Conservation (phyloP, 441 rosid species). For the Erysimum cheiri region DNA sequence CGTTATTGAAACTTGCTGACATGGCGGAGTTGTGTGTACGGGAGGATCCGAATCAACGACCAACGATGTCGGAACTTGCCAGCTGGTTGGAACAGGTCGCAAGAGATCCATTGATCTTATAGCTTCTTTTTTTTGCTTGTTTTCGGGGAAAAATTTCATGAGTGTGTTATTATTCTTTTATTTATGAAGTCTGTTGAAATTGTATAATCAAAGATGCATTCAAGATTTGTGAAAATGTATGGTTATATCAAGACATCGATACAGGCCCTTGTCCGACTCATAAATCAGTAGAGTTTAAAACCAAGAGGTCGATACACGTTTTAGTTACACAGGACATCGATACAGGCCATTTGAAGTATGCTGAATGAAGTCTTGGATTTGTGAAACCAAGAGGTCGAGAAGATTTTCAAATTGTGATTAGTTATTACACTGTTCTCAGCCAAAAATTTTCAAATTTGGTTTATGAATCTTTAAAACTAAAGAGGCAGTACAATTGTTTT, state of each 20-base stretch:
- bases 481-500: background rate
- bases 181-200: slow-evolving; percentile 12
- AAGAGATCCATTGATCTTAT: slow-evolving; percentile 62
- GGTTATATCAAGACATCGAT: too few species aligned
- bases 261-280: too few species aligned
- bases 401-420: background rate
- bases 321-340: too few species aligned
- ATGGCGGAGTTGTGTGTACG: slow-evolving; percentile 64
- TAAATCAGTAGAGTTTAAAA: too few species aligned
- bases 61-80: slow-evolving; percentile 60
- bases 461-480: background rate
- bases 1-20: slow-evolving; percentile 75
- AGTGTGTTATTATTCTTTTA: slow-evolving; percentile 25
- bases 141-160: background rate
- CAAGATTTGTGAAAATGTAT: slow-evolving; percentile 1
- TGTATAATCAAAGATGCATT: slow-evolving; percentile 3
- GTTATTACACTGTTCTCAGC: background rate
- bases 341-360: too few species aligned
- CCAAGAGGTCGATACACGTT: too few species aligned
- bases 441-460: background rate
- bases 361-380: too few species aligned
- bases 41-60: slow-evolving; percentile 65
- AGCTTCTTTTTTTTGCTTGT: slow-evolving; percentile 28
- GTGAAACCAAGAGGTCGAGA: too few species aligned
- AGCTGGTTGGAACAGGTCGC: slow-evolving; percentile 66